These are phyloP conservation scores for Neobulgaria alba DNA, from an alignment of 2,329 filamentous ascomycete genomes.

Conservation along the genomic window DNA sequence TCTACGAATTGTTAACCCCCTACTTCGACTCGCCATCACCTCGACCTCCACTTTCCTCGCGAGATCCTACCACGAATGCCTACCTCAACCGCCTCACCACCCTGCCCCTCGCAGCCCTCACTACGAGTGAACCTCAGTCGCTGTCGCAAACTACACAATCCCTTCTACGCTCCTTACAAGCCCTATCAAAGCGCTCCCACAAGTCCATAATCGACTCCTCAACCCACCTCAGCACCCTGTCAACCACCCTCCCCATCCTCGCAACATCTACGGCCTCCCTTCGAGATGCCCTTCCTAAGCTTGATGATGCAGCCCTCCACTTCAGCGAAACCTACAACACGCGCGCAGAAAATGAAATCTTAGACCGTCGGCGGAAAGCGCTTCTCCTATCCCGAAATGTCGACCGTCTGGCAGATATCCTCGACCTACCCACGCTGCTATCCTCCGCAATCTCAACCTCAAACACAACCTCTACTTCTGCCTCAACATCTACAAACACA, in stretches of 20 bases:
- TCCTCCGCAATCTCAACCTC: constrained; percentile 63
- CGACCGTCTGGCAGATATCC: constrained; percentile 79
- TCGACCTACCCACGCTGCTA: constrained; percentile 81
- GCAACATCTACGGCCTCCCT: constrained; percentile 58
- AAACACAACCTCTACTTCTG: constrained; percentile 25
- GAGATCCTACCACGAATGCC: constrained; percentile 47
- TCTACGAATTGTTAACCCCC: constrained; percentile 65
- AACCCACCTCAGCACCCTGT: constrained; percentile 65
- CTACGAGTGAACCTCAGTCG: constrained; percentile 65
- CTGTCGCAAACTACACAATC: constrained; percentile 77
- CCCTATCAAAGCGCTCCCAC: constrained; percentile 82
- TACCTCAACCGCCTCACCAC: constrained; percentile 76
- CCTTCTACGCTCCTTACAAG: constrained; percentile 73
- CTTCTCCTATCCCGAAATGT: constrained; percentile 79
- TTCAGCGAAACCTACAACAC: constrained; percentile 83
- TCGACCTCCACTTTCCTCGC: constrained; percentile 31
- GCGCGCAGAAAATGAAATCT: constrained; percentile 55
- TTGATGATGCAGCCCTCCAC: constrained; percentile 68
- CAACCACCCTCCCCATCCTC: constrained; percentile 62
- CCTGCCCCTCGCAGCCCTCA: constrained; percentile 64
- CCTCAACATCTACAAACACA: constrained; percentile 39
- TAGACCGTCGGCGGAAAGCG: constrained; percentile 68
- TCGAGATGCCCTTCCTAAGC: constrained; percentile 61
- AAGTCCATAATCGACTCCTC: constrained; percentile 76
- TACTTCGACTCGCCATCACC: constrained; percentile 43